Evolutionary conservation across 1,284 basidiomycete genomes (phyloP).

Genomic region (Apiotrichum brassicae): DNA sequence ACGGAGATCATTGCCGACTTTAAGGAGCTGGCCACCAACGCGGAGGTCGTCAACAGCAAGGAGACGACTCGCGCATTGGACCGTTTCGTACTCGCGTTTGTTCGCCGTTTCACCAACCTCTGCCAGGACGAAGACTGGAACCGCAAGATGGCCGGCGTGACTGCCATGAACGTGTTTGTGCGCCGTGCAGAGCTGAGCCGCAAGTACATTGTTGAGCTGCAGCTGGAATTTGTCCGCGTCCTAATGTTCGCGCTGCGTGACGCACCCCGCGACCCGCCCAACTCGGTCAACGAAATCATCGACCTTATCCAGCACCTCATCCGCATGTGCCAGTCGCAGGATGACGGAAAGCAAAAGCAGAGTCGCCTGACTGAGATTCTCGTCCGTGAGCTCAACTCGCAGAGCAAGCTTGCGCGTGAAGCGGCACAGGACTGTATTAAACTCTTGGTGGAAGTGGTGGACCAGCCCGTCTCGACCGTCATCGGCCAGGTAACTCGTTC

Average conservation of each 20-base stretch:
- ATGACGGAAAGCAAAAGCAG: constrained; percentile 42
- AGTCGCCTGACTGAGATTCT: constrained; percentile 71
- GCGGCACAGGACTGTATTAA: constrained; percentile 78
- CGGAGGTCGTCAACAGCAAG: constrained; percentile 43
- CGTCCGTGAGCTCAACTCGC: constrained; percentile 81
- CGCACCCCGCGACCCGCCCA: constrained; percentile 82
- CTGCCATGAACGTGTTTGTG: constrained; percentile 72
- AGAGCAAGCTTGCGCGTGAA: constrained; percentile 77
- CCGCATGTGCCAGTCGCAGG: constrained; percentile 57
- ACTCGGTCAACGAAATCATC: constrained; percentile 71
- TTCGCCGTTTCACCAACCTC: constrained; percentile 69
- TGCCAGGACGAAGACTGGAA: constrained; percentile 86
- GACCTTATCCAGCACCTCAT: constrained; percentile 74
- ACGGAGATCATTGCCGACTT: constrained; percentile 62
- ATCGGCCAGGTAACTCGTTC: constrained; percentile 73
- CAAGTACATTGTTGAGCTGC: constrained; percentile 79
- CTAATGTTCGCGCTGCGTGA: constrained; percentile 93
- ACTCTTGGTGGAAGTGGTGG: constrained; percentile 68
- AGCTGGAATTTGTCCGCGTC: constrained; percentile 84
- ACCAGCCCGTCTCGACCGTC: constrained; percentile 68
- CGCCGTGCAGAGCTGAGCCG: constrained; percentile 63
- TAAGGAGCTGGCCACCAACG: constrained; percentile 52
- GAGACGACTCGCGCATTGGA: constrained; percentile 53
- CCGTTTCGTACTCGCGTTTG: constrained; percentile 65
- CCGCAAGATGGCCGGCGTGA: constrained; percentile 78